phyloP scores from a whole-genome alignment of 2,329 filamentous ascomycete genomes.

The Cytospora chrysosperma region DNA sequence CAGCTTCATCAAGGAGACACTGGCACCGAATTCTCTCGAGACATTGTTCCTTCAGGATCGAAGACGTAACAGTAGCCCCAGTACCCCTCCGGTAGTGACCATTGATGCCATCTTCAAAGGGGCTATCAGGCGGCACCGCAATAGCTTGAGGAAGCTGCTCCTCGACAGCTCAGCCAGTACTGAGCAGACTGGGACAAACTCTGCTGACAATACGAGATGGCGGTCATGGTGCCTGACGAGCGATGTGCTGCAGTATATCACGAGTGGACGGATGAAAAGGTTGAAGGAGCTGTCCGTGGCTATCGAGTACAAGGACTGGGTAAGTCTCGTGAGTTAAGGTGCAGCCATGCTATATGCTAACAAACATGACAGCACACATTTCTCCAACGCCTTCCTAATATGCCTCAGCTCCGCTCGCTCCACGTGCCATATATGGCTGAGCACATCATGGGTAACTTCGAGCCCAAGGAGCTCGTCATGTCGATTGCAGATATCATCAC shows the following conservation, averaged over 20 bases:
- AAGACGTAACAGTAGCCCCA: constrained; percentile 41
- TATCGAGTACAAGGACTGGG: constrained; percentile 76
- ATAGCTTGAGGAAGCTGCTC: constrained; percentile 70
- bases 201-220: constrained; percentile 50
- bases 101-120: constrained; percentile 71
- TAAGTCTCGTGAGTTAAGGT: constrained; percentile 41
- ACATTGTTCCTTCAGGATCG: constrained; percentile 73
- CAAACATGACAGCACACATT: constrained; percentile 64
- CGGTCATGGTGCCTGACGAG: constrained; percentile 69
- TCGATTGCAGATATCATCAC: constrained; percentile 78
- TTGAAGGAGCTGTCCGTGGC: constrained; percentile 71
- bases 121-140: constrained; percentile 67
- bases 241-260: constrained; percentile 70
- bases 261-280: constrained; percentile 71
- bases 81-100: constrained; percentile 51
- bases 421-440: constrained; percentile 69
- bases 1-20: constrained; percentile 71
- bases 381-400: constrained; percentile 69
- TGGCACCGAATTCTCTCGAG: constrained; percentile 78
- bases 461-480: constrained; percentile 69
- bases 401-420: constrained; percentile 68
- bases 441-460: constrained; percentile 52
- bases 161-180: constrained; percentile 67
- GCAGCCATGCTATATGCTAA: not conserved
- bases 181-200: constrained; percentile 34